phyloP scores from a whole-genome alignment of 2,329 filamentous ascomycete genomes.

The Akanthomyces uredinophilus region DNA sequence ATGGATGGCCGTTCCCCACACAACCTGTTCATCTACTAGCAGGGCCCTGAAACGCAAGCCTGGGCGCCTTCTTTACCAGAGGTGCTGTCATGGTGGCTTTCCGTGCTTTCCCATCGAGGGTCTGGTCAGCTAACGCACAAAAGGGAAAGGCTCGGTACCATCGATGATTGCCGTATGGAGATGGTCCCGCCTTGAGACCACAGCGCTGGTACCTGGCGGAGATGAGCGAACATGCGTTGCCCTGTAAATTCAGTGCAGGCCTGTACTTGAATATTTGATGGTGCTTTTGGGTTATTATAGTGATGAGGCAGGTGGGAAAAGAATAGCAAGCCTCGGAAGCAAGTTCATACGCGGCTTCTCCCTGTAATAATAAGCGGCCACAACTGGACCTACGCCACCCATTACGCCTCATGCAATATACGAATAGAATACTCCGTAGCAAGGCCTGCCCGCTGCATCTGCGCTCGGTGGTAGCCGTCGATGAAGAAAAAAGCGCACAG shows the following conservation, averaged over 20 bases:
- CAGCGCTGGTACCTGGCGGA: not conserved
- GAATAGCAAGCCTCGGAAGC: not conserved
- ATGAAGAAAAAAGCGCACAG: not conserved
- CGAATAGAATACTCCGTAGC: too few relatives aligned
- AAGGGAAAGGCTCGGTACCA: not conserved
- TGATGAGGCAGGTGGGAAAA: not conserved
- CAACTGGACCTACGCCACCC: too few relatives aligned
- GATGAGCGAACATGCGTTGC: slow-evolving; percentile 2
- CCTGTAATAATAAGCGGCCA: too few relatives aligned
- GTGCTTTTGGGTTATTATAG: not conserved
- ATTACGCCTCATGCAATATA: too few relatives aligned
- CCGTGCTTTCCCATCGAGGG: not conserved
- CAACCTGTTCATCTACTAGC: slow-evolving; percentile 7
- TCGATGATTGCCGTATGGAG: slow-evolving; percentile 6
- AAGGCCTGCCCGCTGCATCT: too few relatives aligned
- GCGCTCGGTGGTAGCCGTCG: too few relatives aligned
- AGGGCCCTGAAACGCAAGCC: slow-evolving; percentile 12
- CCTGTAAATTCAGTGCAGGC: not conserved
- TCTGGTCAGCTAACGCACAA: not conserved
- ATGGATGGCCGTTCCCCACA: not conserved
- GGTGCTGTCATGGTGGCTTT: not conserved
- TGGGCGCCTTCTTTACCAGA: not conserved
- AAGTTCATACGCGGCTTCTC: too few relatives aligned
- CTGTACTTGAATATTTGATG: not conserved
- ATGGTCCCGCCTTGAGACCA: not conserved